Conservation (phyloP, 225 moss, liverwort and hornwort species). For the Sphagnum tenellum region DNA sequence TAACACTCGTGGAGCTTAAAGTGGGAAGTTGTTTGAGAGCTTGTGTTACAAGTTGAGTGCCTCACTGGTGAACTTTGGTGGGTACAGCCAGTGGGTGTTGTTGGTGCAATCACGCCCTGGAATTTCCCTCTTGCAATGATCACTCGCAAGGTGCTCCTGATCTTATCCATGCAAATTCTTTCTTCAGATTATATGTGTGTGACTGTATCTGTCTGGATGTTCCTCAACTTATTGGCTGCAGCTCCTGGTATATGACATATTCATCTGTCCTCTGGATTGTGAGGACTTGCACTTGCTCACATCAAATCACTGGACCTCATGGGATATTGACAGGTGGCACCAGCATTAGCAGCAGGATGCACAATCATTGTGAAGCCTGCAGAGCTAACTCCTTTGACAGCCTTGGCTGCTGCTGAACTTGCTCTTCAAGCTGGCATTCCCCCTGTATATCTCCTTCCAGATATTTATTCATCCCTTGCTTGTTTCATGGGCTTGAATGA, state of each 20-base stretch:
- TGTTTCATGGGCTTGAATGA: neutral
- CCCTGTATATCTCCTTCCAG: conserved; percentile 39
- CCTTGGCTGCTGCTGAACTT: conserved; percentile 82
- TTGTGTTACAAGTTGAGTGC: neutral
- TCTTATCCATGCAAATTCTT: no score
- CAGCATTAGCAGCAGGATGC: conserved; percentile 98
- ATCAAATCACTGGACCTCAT: no score
- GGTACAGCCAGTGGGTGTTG: conserved; percentile 91
- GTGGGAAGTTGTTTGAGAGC: neutral
- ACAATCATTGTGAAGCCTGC: conserved; percentile 90
- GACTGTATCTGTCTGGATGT: no score
- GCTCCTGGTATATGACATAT: no score
- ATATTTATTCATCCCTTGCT: neutral
- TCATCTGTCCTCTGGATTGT: no score
- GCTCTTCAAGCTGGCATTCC: conserved; percentile 94
- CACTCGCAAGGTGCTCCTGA: conserved; percentile 73
- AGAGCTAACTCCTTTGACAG: conserved; percentile 87
- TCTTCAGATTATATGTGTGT: no score
- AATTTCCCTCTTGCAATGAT: conserved; percentile 99
- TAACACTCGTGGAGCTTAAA: neutral
- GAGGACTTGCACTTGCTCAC: neutral
- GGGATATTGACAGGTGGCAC: conserved; percentile 63
- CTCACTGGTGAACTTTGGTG: conserved; percentile 3
- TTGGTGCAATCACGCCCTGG: conserved; percentile 97
- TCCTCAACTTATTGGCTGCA: no score